phyloP scores from a whole-genome alignment of 2,329 filamentous ascomycete genomes.

The Conoideocrella luteorostrata region DNA sequence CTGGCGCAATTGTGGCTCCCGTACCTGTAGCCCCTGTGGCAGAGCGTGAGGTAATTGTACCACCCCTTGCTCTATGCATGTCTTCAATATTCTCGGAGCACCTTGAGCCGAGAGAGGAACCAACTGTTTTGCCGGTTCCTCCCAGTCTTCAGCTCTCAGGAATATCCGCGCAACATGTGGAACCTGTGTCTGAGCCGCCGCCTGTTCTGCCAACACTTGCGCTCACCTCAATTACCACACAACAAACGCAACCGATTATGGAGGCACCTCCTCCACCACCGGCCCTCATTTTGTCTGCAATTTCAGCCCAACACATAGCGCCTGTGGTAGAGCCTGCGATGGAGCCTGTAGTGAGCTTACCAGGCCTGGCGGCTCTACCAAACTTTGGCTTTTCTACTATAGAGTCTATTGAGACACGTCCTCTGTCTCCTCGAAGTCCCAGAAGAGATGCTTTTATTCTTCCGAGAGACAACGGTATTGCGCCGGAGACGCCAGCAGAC shows the following conservation, averaged over 20 bases:
- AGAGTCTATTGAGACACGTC: constrained; percentile 39
- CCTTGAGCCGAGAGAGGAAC: constrained; percentile 29
- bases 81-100: constrained; percentile 23
- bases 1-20: not conserved
- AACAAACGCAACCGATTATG: constrained; percentile 22
- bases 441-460: constrained; percentile 52
- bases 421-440: constrained; percentile 41
- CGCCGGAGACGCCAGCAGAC: constrained; percentile 33
- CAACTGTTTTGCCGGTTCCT: constrained; percentile 13
- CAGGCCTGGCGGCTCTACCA: constrained; percentile 21
- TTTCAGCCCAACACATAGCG: constrained; percentile 28
- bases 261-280: constrained; percentile 18
- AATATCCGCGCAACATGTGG: constrained; percentile 29
- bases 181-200: constrained; percentile 24
- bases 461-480: constrained; percentile 36
- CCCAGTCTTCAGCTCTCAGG: constrained; percentile 26
- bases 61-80: constrained; percentile 19
- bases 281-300: constrained; percentile 29
- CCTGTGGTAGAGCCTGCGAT: constrained; percentile 31
- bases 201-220: constrained; percentile 18
- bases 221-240: constrained; percentile 24
- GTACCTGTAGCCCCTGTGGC: constrained; percentile 3
- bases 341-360: constrained; percentile 26
- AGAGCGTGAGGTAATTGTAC: not conserved
- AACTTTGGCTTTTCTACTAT: constrained; percentile 38